Evolutionary conservation across 805 yeast species (phyloP).

Genomic region (Teunomyces pallodes): DNA sequence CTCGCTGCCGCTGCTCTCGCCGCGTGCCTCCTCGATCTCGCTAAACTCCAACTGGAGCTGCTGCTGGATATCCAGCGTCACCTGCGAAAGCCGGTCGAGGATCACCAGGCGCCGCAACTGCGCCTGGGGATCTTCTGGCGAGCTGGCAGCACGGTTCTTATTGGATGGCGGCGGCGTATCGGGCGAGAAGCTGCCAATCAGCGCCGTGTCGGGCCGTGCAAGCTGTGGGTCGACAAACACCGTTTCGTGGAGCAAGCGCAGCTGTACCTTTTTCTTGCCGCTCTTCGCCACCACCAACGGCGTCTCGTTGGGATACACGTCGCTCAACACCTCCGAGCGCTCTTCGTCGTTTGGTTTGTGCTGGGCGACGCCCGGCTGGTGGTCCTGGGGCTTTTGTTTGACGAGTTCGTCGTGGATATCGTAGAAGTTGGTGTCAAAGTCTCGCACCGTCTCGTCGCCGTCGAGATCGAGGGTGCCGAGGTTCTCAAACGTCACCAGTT

Average conservation of each 20-base stretch:
- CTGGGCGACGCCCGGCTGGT: constrained; percentile 1
- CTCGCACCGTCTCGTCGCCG: neutral
- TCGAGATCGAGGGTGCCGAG: constrained; percentile 24
- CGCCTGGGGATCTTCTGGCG: constrained; percentile 1
- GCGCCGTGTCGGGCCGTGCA: constrained; percentile 16
- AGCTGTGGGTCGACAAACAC: neutral
- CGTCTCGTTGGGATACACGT: constrained; percentile 31
- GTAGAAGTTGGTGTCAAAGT: constrained; percentile 10
- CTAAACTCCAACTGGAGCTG: constrained; percentile 18
- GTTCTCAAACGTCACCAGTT: constrained; percentile 41
- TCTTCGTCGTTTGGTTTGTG: constrained; percentile 27
- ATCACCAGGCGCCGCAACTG: constrained; percentile 34
- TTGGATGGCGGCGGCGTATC: constrained; percentile 29
- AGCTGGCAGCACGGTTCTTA: constrained; percentile 3
- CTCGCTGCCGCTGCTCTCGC: neutral
- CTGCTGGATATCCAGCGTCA: constrained; percentile 37
- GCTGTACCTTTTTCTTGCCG: constrained; percentile 9
- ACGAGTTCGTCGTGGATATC: constrained; percentile 21
- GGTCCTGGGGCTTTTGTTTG: neutral
- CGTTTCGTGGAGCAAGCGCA: constrained; percentile 2
- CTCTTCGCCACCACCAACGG: constrained; percentile 34
- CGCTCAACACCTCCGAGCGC: constrained; percentile 42
- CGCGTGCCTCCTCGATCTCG: constrained; percentile 12
- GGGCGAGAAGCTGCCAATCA: constrained; percentile 39
- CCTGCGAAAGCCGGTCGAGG: constrained; percentile 36